Evolutionary conservation across 257 asterid genomes (phyloP), one percentile per base, ranked within the genome.

Genomic region (Solanum habrochaites): DNA sequence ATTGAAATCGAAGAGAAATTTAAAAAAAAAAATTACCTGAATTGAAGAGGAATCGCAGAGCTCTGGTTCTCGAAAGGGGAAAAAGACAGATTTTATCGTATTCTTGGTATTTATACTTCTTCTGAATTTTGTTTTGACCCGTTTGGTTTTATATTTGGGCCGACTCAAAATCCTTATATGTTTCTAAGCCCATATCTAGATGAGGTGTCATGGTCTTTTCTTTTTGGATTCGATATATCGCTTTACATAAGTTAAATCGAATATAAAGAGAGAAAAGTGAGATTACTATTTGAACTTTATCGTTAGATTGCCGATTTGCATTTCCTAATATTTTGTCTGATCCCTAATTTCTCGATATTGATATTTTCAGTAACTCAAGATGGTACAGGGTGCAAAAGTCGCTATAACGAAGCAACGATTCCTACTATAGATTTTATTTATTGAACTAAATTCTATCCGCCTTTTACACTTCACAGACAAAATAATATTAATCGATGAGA

Each of bases 41-140:
- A 52, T 35, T 49, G 31, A 47, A 45, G 87, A 85, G 83, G 3
- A 47, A 70, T 42, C 62, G 87, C 23, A 31, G 83, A 49, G 29
- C 31, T 29, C 14, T 81, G 85, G 69, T 81, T 31, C 70, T 32
- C 20, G 23, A 80, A 49, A 3, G 29, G 66, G 43, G 7, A 10
- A 37, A 43, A 27, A 8, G 42, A 31, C 3, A 0, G 49, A 5
- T 0, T 45, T 45, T 11, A 27, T 45, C 13, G 39, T 2, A 1
- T 3, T 67, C 10, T 69, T 14, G n/a, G 6, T 81, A 3, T 49
- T 45, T 47, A 9, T 47, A 29, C 35, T 27, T 45, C 27, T 78
- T 7, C 37, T 23, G 8, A 15, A 43, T 27, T 45, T 78, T 45
- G 83, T 43, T 75, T 20, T 27, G 52, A 73, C 82, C 52, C 82